phyloP scores from a whole-genome alignment of 306 rosid species.

The Cucurbita maxima region DNA sequence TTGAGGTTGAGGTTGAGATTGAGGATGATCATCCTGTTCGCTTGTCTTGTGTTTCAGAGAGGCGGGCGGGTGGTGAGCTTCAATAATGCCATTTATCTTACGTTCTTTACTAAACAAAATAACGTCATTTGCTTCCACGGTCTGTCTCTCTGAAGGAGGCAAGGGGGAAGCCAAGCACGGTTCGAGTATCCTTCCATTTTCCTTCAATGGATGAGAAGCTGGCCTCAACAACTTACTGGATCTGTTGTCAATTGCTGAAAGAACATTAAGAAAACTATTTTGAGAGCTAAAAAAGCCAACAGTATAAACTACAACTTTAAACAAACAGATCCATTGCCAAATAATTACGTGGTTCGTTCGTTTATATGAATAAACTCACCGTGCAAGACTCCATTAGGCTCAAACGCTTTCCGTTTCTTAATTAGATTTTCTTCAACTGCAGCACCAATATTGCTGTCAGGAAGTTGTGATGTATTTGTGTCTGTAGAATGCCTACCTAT shows the following conservation, averaged over 20 bases:
- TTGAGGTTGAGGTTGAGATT: neutral
- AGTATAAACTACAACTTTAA: slow-evolving; percentile 6
- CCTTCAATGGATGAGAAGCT: slow-evolving; percentile 23
- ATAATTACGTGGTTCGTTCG: slow-evolving; percentile 10
- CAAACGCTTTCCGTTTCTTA: slow-evolving; percentile 71
- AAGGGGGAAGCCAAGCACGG: slow-evolving; percentile 36
- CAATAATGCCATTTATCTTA: slow-evolving; percentile 49
- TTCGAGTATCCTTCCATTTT: slow-evolving; percentile 61
- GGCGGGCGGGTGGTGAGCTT: slow-evolving; percentile 24
- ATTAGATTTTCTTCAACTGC: slow-evolving; percentile 25
- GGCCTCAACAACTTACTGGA: slow-evolving; percentile 51
- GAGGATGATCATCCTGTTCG: slow-evolving; percentile 19
- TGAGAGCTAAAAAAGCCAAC: slow-evolving; percentile 23
- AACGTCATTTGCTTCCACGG: slow-evolving; percentile 19
- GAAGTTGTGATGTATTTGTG: slow-evolving; percentile 22
- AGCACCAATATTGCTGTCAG: slow-evolving; percentile 28
- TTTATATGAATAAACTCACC: slow-evolving; percentile 60
- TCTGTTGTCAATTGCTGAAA: slow-evolving; percentile 61
- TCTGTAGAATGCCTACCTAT: slow-evolving; percentile 21
- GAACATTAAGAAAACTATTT: slow-evolving; percentile 22
- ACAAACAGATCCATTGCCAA: slow-evolving; percentile 14
- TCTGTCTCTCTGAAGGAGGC: slow-evolving; percentile 29
- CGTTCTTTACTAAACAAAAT: slow-evolving; percentile 36
- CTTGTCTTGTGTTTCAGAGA: slow-evolving; percentile 17
- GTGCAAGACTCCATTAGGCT: slow-evolving; percentile 58